Base-by-base conservation (phyloP, 805 yeast genomes). In the Clavispora vitiphila region DNA sequence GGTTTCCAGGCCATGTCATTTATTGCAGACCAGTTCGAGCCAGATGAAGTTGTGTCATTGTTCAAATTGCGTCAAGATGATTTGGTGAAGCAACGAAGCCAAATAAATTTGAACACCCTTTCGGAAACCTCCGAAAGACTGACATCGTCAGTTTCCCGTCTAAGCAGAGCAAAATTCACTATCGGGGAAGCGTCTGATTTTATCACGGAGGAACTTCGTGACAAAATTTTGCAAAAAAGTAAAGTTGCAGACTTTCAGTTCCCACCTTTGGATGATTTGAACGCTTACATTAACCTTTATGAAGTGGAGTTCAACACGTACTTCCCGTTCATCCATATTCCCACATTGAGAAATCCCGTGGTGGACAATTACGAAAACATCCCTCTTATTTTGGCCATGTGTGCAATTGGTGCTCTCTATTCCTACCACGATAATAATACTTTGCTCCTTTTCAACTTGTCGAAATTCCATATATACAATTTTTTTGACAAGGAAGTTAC, bases 351-450 rank as follows among this genome's bases (percentile, higher is more conserved):
- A 37, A 61, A 57, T 34, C 66, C 71, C 2, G 50, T 54, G 58
- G 65, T 58, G n/a, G 65, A 66, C 36, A 62, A 60, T 43, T 67
- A 65, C 69, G 64, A 73, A 58, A 57, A 73, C 62, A 60, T 80
- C 57, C 90, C 96, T 2, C 69, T 90, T 35, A 58, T 87, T 5
- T 66, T 89, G 41, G 79, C 95, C 2, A 84, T 89, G 77, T 84
- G 93, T 1, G 83, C 96, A 12, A 78, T 90, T 43, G 98, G 98
- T 34, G 96, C 96, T 0, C 70, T 90, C 18, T 87, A 86, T 55
- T 79, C 87, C 0, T 87, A 84, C 63, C 89, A 85, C 54, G 84
- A 88, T 24, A 65, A 81, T 27, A 86, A 86, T 56, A 86, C 96
- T 0, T 71, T 83, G 52, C 67, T 84, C 8, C 62, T 85, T 43